Base-by-base conservation (phyloP, 2,329 filamentous ascomycete genomes). In the Microdochium nivale region DNA sequence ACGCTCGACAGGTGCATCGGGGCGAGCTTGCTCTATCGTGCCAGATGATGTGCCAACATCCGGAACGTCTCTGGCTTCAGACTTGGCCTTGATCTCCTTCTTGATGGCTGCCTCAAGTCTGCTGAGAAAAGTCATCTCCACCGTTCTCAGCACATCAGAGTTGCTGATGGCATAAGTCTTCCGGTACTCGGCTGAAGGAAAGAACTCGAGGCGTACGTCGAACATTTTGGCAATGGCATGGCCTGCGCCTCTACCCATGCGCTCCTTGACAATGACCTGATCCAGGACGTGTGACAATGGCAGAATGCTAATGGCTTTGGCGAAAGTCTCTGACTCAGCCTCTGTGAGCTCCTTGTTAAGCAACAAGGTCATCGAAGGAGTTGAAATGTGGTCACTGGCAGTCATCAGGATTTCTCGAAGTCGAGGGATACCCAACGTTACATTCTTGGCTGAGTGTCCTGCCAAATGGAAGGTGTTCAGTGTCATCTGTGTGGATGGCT, bases 401-500 rank as follows among this genome's bases (percentile, higher is more conserved):
- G 94, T 97, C 94, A 99, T 99, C 58, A 99, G 81, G 61, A 99
- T 96, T 79, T 99, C 94, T 73, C 94, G 81, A 21, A 99, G 79
- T 72, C 94, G 90, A 53, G 94, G 94, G 65, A 99, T 97, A 88
- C 94, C 94, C 21, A 96, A 81, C 1, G 94, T 99, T 65, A 99
- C 95, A 79, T 99, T 99, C 78, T 96, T 97, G 27, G 94, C 87
- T 21, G 94, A 91, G 76, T 97, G 92, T 64, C 94, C 94, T 69
- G 94, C 94, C 81, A 99, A 88, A 80, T 99, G 94, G 81, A 99
- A 99, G 25, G 95, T 99, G 72, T 99, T 99, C 51, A 99, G 75
- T 8, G 95, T 99, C 95, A 99, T 99, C 69, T 99, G 94, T 11
- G 94, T 99, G 2, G 91, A 96, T 9, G 95, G 94, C 66, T 99